phyloP scores from a whole-genome alignment of 371 early-diverging fungal species.

The Zancudomyces culisetae region DNA sequence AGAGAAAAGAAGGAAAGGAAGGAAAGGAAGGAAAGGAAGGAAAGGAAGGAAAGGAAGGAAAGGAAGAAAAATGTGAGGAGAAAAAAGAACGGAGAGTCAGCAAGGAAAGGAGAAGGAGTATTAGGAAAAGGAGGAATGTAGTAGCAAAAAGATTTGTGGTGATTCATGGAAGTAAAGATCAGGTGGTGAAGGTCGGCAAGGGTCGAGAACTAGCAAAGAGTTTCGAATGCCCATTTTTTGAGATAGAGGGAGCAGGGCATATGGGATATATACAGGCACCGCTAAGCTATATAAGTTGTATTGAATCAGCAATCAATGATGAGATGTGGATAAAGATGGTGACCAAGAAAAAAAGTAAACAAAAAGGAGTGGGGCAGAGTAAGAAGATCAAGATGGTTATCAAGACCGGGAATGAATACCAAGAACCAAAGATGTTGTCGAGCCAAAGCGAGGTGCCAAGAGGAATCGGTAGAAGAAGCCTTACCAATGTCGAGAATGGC shows the following conservation, averaged over 20 bases:
- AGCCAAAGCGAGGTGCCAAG: too few species aligned
- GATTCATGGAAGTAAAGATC: slow-evolving; percentile 21
- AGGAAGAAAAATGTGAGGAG: slow-evolving; percentile 9
- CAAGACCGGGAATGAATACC: too few species aligned
- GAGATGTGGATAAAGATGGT: neutral
- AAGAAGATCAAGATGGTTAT: too few species aligned
- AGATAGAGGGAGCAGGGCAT: slow-evolving; percentile 16
- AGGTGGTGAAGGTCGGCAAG: slow-evolving; percentile 16
- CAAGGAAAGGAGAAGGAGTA: slow-evolving; percentile 11
- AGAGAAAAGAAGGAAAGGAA: neutral
- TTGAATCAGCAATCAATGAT: slow-evolving; percentile 1
- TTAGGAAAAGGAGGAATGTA: slow-evolving; percentile 8
- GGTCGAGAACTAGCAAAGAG: slow-evolving; percentile 19
- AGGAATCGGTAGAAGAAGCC: too few species aligned
- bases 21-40: slow-evolving; percentile 13
- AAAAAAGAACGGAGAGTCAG: slow-evolving; percentile 8
- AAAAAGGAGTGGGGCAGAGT: too few species aligned
- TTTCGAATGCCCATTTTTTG: slow-evolving; percentile 10
- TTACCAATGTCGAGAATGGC: too few species aligned
- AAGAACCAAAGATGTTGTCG: too few species aligned
- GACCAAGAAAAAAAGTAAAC: too few species aligned
- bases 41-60: slow-evolving; percentile 18
- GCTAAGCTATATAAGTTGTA: slow-evolving; percentile 12
- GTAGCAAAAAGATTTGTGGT: slow-evolving; percentile 17
- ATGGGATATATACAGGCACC: slow-evolving; percentile 22